Evolutionary conservation across 345 rosid species (phyloP), one percentile per base, ranked within the genome.

Genomic region (Bretschneidera sinensis): DNA sequence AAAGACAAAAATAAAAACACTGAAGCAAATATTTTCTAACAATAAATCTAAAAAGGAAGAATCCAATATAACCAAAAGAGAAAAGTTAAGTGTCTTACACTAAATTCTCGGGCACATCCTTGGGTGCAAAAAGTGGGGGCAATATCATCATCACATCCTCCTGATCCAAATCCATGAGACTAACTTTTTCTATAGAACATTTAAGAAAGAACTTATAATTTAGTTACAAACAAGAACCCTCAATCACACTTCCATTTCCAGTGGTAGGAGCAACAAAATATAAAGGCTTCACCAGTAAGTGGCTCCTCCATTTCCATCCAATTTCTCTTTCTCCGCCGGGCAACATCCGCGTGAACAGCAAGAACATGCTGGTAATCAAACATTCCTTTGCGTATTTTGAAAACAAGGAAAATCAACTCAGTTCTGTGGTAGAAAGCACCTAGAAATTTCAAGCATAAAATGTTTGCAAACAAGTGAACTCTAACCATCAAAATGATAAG

Each of bases 311-410:
- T 50, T 71, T 89, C 96, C 28, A 74, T 64, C 81, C 83, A 76
- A 57, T 76, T 84, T 75, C 87, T 80, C 82, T 86, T 89, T 68
- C 74, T 87, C 72, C 77, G 70, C 60, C 73, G 76, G 16, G 94
- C 89, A 66, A 63, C 71, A 54, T 86, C 83, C 3, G 95, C 91
- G 48, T 92, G 97, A 78, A 89, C 87, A 55, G 91, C 75, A 49
- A 92, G 73, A 51, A 92, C 97, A 80, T 89, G 97, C 78, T 92
- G 98, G 67, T 87, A 92, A 71, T 92, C 98, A 21, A 70, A 94
- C 97, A 89, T 89, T 58, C 98, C 98, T 92, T 70, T 2, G 51
- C 21, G 51, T 77, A 64, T 57, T 49, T 49, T 39, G n/a, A 28
- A 21, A 52, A 43, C 25, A 23, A 17, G 48, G 19, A 50, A 48